Percentiles rank a stretch among this genome's conserved stretches.
These are phyloP conservation scores for Pyricularia pennisetigena DNA, from an alignment of 2,329 filamentous ascomycete genomes.

Conservation along the genomic window DNA sequence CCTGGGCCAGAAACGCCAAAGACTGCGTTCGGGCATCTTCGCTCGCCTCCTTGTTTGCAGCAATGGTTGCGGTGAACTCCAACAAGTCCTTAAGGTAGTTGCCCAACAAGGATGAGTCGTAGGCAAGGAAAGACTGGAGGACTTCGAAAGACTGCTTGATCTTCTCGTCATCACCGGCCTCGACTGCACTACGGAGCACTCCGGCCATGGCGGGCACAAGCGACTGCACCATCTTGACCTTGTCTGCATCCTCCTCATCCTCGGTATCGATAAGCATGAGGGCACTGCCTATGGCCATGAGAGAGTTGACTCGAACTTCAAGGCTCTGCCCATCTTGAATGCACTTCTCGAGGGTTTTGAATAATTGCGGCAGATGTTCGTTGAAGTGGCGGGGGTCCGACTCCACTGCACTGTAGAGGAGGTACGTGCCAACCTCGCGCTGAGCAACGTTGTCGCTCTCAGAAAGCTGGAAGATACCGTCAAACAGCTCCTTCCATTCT, in stretches of 20 bases:
- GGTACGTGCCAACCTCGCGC: conserved; percentile 85
- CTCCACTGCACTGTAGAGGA: conserved; percentile 87
- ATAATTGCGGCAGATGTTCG: conserved; percentile 70
- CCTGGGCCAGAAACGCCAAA: conserved; percentile 87
- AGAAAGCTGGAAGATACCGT: conserved; percentile 69
- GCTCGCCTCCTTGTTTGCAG: conserved; percentile 64
- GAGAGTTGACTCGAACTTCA: conserved; percentile 89
- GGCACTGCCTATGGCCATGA: conserved; percentile 80
- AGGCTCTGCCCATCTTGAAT: conserved; percentile 85
- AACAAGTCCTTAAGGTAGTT: conserved; percentile 83
- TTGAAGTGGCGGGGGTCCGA: conserved; percentile 76
- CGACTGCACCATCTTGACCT: conserved; percentile 65
- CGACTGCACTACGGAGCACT: conserved; percentile 76
- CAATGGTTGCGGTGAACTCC: conserved; percentile 86
- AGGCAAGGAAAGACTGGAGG: conserved; percentile 89
- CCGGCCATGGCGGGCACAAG: conserved; percentile 82
- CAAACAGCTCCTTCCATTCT: conserved; percentile 74
- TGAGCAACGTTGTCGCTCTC: conserved; percentile 66
- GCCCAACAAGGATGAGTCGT: conserved; percentile 75
- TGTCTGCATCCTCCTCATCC: conserved; percentile 71
- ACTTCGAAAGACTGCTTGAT: conserved; percentile 89
- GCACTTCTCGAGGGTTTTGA: conserved; percentile 74
- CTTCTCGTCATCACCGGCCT: conserved; percentile 74
- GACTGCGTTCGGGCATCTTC: conserved; percentile 86
- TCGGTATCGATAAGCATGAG: conserved; percentile 83